phyloP scores from a whole-genome alignment of 495 filamentous ascomycete species.

The Daldinia vernicosa region DNA sequence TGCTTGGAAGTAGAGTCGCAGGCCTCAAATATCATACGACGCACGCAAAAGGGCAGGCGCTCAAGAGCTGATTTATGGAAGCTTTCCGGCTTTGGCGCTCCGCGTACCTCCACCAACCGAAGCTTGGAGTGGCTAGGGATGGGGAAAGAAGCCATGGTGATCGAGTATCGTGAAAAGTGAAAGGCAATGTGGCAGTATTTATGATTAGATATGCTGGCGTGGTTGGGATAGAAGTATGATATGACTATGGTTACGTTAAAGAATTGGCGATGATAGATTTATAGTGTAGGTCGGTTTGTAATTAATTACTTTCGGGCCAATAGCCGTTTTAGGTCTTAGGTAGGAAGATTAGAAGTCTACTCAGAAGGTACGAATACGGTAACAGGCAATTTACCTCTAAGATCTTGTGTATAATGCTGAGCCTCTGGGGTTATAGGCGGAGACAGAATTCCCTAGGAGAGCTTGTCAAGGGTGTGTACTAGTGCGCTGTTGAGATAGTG shows the following conservation, averaged over 20 bases:
- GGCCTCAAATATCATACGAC: not conserved
- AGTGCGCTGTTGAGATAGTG: not conserved
- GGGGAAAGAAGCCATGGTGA: not conserved
- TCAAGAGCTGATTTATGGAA: not conserved
- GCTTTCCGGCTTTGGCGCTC: not conserved
- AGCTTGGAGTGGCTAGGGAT: not conserved
- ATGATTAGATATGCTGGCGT: no score
- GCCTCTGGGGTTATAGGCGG: not conserved
- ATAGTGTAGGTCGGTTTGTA: not conserved
- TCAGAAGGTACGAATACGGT: not conserved
- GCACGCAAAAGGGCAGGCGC: not conserved
- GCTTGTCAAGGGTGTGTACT: not conserved
- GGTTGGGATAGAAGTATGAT: no score
- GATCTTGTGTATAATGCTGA: not conserved
- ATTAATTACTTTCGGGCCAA: not conserved
- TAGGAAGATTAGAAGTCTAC: not conserved
- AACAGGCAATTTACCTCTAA: not conserved
- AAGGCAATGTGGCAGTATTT: not conserved
- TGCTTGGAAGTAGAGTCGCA: not conserved
- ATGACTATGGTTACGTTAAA: not conserved
- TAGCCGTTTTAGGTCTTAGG: not conserved
- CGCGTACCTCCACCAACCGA: not conserved
- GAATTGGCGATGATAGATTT: not conserved
- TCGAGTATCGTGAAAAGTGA: not conserved
- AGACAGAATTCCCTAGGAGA: not conserved